These are phyloP conservation scores for Fraxinus velutina DNA, from an alignment of 305 asterid species.

Conservation along the genomic window DNA sequence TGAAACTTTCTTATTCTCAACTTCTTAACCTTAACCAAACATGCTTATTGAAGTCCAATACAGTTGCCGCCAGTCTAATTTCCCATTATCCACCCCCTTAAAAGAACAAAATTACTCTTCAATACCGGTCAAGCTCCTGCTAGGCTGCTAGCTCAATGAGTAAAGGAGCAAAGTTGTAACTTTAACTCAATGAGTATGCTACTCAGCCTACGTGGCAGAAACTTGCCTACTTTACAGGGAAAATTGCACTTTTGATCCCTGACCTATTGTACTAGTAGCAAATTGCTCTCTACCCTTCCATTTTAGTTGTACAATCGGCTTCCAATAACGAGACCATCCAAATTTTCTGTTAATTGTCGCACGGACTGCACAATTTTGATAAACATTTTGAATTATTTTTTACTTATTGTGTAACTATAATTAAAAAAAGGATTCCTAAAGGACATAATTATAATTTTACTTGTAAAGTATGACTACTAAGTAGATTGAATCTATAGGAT, in stretches of 20 bases:
- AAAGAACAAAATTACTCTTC: not conserved
- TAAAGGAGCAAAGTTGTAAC: not conserved
- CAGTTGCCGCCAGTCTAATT: not conserved
- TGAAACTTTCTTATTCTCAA: not conserved
- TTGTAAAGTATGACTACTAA: too few relatives aligned
- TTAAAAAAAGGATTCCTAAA: too few relatives aligned
- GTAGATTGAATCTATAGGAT: too few relatives aligned
- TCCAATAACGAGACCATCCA: too few relatives aligned
- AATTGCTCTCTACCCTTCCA: not conserved
- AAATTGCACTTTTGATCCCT: not conserved
- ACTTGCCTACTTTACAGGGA: not conserved
- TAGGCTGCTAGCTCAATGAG: not conserved
- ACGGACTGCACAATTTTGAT: not conserved
- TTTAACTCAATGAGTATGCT: not conserved
- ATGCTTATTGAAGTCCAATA: not conserved
- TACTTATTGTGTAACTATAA: not conserved
- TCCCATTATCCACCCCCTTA: not conserved
- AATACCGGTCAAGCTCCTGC: not conserved
- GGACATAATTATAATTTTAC: not conserved
- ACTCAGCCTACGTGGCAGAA: conserved; percentile 19
- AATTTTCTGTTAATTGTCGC: too few relatives aligned
- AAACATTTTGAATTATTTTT: too few relatives aligned
- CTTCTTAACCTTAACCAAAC: not conserved
- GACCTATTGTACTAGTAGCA: not conserved
- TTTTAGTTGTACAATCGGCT: too few relatives aligned